Conservation (phyloP, 371 early-diverging fungal species). For the Mortierella sp. region DNA sequence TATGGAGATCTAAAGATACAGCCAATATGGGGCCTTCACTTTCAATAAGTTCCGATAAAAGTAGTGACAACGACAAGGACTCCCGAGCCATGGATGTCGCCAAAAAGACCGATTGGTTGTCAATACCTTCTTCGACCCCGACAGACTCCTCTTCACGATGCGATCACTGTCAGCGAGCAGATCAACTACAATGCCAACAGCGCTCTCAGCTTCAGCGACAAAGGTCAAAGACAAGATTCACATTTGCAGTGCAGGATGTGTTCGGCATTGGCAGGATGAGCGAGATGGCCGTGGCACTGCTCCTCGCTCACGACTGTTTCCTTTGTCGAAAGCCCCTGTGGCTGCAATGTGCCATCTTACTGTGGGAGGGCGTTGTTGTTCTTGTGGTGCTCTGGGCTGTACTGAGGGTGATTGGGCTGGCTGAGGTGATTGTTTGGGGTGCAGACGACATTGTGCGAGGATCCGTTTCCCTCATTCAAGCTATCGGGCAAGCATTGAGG, state of each 20-base stretch:
- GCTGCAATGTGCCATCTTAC: conserved; percentile 41
- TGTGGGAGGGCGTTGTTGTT: conserved; percentile 40
- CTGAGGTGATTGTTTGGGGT: conserved; percentile 43
- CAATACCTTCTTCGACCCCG: not conserved
- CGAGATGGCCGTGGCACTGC: conserved; percentile 44
- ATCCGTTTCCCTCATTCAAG: conserved; percentile 20
- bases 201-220: conserved; percentile 2
- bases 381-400: conserved; percentile 36
- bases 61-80: not conserved
- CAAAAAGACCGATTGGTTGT: not conserved
- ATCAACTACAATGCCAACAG: not conserved
- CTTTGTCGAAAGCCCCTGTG: conserved; percentile 37
- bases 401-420: conserved; percentile 43
- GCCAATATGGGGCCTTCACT: not conserved
- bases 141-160: not conserved
- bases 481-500: conserved; percentile 8
- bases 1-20: not conserved
- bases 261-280: conserved; percentile 48
- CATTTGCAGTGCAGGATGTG: conserved; percentile 44
- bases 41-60: not conserved
- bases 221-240: conserved; percentile 17
- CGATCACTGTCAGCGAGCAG: conserved; percentile 3
- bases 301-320: conserved; percentile 49
- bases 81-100: not conserved
- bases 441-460: conserved; percentile 43